Conservation (phyloP, 495 filamentous ascomycete genomes). For the Penicillium goetzii region DNA sequence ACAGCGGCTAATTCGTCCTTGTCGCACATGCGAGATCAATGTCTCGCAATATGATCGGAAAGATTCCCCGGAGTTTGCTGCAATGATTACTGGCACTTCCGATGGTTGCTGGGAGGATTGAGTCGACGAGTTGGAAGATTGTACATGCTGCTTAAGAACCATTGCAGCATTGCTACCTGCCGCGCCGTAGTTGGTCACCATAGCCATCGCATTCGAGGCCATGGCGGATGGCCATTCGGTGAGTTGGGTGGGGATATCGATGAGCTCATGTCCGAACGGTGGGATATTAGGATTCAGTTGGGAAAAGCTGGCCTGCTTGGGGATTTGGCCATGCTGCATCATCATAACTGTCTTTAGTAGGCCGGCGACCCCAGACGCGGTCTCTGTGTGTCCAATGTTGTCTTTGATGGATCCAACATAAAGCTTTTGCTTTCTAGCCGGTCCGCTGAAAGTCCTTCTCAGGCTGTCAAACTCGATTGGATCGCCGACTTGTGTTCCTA, state of each 20-base stretch:
- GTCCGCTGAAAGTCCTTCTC: constrained; percentile 32
- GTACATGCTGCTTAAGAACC: neutral
- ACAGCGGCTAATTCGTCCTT: neutral
- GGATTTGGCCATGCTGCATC: constrained; percentile 42
- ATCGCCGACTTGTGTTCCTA: constrained; percentile 44
- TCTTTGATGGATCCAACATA: constrained; percentile 45
- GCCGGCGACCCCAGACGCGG: constrained; percentile 43
- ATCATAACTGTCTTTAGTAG: constrained; percentile 47
- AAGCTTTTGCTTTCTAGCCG: constrained; percentile 18
- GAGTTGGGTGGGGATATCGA: neutral
- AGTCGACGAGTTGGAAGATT: neutral
- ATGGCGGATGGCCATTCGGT: neutral
- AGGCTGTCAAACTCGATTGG: constrained; percentile 36
- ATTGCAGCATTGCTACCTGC: neutral
- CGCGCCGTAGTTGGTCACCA: neutral
- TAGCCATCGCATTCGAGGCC: neutral
- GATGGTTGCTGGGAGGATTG: neutral
- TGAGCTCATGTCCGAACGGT: neutral
- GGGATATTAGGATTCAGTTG: constrained; percentile 31
- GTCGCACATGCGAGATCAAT: neutral
- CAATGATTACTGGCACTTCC: neutral
- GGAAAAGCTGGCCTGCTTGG: constrained; percentile 37
- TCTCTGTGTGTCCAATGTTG: constrained; percentile 49
- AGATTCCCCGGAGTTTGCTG: neutral
- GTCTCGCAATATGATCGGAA: neutral